A percentile compares a stretch with the other conserved stretches of the same genome.
Conservation (phyloP, 768 basidiomycete species). For the Mycena crocata region DNA sequence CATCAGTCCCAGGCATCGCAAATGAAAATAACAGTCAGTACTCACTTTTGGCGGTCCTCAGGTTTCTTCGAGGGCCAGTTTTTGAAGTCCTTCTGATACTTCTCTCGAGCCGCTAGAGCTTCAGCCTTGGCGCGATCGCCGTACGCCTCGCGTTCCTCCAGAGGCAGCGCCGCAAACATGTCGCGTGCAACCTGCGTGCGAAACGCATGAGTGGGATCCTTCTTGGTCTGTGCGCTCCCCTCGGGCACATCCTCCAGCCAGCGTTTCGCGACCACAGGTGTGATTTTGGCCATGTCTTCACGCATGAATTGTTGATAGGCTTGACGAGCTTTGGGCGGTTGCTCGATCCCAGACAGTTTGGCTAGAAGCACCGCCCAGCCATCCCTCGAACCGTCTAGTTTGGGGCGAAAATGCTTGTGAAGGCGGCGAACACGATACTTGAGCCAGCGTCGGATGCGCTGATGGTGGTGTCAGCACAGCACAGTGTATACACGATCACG, state of each 20-base stretch:
- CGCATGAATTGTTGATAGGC: conserved; percentile 7
- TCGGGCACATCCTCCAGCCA: neutral
- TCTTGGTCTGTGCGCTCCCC: neutral
- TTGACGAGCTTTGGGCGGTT: neutral
- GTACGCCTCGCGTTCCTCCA: neutral
- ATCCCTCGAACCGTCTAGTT: neutral
- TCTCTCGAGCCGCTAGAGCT: neutral
- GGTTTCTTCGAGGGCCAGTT: neutral
- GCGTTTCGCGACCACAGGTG: neutral
- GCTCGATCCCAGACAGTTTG: neutral
- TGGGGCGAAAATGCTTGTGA: neutral
- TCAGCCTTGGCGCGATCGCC: neutral
- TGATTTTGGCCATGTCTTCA: neutral
- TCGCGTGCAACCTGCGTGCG: neutral
- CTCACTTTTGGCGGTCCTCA: neutral
- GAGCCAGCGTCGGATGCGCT: conserved; percentile 20
- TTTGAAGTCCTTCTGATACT: neutral
- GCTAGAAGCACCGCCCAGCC: neutral
- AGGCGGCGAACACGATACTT: neutral
- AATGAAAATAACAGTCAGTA: neutral
- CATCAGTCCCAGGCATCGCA: neutral
- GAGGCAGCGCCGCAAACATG: neutral
- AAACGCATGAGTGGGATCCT: neutral
- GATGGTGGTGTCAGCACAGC: too few relatives aligned
- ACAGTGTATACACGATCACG: neutral